A percentile compares a stretch with the other conserved stretches of the same genome.
Evolutionary conservation across 148 eudicot species (phyloP).

Genomic region (Simmondsia chinensis): DNA sequence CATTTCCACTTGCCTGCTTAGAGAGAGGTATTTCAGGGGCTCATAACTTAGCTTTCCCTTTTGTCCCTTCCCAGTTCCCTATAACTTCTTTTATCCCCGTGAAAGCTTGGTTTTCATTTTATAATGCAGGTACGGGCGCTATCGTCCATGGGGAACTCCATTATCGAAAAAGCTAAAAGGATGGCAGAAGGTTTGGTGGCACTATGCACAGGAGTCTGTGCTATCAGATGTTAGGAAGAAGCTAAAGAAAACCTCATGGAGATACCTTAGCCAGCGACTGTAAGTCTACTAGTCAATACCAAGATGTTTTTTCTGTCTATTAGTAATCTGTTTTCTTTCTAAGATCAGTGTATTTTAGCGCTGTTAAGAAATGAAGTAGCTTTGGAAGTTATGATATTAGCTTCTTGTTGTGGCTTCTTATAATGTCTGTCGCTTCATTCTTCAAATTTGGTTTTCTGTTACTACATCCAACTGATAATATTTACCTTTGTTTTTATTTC

Average conservation of each 20-base stretch:
- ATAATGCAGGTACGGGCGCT: constrained; percentile 67
- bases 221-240: constrained; percentile 69
- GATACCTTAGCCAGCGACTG: constrained; percentile 72
- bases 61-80: no score
- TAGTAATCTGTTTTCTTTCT: no score
- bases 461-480: no score
- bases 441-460: no score
- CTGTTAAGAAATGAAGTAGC: no score
- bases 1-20: constrained; percentile 47
- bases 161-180: constrained; percentile 51
- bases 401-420: no score
- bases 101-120: neutral
- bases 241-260: constrained; percentile 77
- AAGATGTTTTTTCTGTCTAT: neutral
- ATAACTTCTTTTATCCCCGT: no score
- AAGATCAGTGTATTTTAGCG: no score
- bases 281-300: constrained; percentile 24
- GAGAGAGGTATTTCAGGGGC: constrained; percentile 53
- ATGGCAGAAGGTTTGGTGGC: constrained; percentile 94
- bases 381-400: no score
- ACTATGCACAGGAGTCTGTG: constrained; percentile 80
- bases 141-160: constrained; percentile 71
- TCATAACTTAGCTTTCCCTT: neutral
- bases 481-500: no score
- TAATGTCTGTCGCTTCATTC: no score